These are phyloP conservation scores for Gardenia jasminoides DNA, from an alignment of 257 asterid genomes.

Conservation along the genomic window DNA sequence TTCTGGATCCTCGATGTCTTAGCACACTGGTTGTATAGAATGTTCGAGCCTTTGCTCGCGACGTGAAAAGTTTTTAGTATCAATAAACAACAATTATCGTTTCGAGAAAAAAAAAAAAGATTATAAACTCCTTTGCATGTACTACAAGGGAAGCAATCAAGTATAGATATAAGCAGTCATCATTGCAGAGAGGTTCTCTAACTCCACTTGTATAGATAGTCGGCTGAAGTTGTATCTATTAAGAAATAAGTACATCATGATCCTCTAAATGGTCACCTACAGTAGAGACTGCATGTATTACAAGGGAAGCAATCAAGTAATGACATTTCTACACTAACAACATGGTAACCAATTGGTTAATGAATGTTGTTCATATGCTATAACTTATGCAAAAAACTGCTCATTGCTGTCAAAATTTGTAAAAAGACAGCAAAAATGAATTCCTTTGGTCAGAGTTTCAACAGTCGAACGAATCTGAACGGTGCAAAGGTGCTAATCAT, in stretches of 20 bases:
- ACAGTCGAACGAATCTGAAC: neutral
- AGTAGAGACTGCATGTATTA: neutral
- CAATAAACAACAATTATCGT: too few species aligned
- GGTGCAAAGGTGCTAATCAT: slow-evolving; percentile 27
- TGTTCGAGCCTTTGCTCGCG: too few species aligned
- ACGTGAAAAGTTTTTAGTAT: too few species aligned
- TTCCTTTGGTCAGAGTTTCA: slow-evolving; percentile 1
- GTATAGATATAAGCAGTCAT: neutral
- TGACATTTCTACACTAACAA: neutral
- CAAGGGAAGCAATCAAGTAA: neutral
- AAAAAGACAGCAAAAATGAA: slow-evolving; percentile 1
- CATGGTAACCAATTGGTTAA: neutral
- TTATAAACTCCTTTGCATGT: neutral
- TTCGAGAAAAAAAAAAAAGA: too few species aligned
- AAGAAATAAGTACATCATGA: neutral
- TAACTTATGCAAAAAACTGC: neutral
- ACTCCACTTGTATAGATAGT: neutral
- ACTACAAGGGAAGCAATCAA: too few species aligned
- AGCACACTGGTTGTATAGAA: too few species aligned
- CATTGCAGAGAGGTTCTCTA: neutral
- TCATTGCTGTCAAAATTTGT: neutral
- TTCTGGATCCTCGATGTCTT: too few species aligned
- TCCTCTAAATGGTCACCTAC: neutral
- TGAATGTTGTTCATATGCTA: neutral
- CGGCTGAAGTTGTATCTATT: neutral